Evolutionary conservation across 306 rosid species (phyloP), one percentile per base, ranked within the genome.

Genomic region (Datisca glomerata): DNA sequence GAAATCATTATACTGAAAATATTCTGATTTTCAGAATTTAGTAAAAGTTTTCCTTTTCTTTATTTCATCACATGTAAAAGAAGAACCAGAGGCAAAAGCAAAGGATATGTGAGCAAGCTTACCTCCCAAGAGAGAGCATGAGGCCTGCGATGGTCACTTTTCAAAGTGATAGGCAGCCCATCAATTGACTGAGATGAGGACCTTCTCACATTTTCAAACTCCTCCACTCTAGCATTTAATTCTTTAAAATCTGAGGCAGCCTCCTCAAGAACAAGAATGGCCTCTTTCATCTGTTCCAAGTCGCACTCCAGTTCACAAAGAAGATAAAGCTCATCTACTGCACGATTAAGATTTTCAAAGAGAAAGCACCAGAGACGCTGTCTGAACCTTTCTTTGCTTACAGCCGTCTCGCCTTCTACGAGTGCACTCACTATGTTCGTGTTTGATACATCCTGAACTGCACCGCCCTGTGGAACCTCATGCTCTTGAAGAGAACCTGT

Each of bases 61-160:
- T n/a, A n/a, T n/a, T n/a, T n/a, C n/a, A n/a, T n/a, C n/a, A n/a
- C n/a, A n/a, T n/a, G n/a, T n/a, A n/a, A n/a, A n/a, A n/a, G n/a
- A n/a, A n/a, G n/a, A n/a, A n/a, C n/a, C n/a, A n/a, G n/a, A n/a
- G n/a, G n/a, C n/a, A n/a, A 9, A 2, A 57, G 13, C 11, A 51
- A 43, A 29, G 49, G 32, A 43, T 3, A 38, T 33, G 47, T 59
- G 36, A 47, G 31, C 66, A 36, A 56, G 41, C 62, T 53, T 66
- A 89, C 97, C 97, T 89, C 97, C 97, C 97, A 89, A 34, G 97
- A 89, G 56, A 89, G 80, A 68, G 95, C 97, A 75, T 89, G 97
- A 38, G 97, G 93, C 67, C 97, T 77, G 51, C 95, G 93, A 60
- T 77, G 89, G 61, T 83, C 97, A 56, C 84, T 80, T 73, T 74